These are phyloP conservation scores for Gastrolobium villosum DNA, from an alignment of 306 rosid genomes.

Conservation along the genomic window DNA sequence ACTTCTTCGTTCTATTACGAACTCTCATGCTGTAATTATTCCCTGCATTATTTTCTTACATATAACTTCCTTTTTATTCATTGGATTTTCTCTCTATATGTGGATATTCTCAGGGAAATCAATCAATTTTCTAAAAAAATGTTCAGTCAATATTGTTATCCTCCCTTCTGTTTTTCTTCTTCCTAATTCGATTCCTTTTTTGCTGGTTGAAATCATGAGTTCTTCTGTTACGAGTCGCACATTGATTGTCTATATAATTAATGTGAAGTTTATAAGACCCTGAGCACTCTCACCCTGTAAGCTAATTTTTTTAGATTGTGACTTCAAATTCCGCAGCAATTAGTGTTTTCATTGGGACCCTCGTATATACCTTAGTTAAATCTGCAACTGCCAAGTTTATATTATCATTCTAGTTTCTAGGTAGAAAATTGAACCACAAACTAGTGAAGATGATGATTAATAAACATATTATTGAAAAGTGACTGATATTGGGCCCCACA, in stretches of 20 bases:
- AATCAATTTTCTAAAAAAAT: neutral
- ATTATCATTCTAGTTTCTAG: neutral
- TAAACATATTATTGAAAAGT: neutral
- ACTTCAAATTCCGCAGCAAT: too few species aligned
- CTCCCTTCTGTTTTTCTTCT: neutral
- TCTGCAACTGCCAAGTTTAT: neutral
- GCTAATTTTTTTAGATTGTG: too few species aligned
- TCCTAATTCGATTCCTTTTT: neutral
- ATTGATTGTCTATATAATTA: too few species aligned
- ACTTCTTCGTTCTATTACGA: slow-evolving; percentile 84
- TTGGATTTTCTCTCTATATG: slow-evolving; percentile 35
- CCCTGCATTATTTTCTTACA: slow-evolving; percentile 36
- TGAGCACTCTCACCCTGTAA: too few species aligned
- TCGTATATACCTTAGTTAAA: too few species aligned
- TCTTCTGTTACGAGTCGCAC: too few species aligned
- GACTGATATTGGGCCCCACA: too few species aligned
- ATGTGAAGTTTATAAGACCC: too few species aligned
- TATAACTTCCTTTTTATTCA: slow-evolving; percentile 32
- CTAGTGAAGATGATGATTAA: neutral
- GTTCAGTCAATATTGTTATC: neutral
- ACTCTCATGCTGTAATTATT: slow-evolving; percentile 89
- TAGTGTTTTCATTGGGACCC: too few species aligned
- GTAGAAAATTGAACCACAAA: slow-evolving; percentile 2
- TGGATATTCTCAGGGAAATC: neutral
- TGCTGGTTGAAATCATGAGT: too few species aligned